Evolutionary conservation across 176 grass and related monocot species (phyloP), one percentile per base, ranked within the genome.

Genomic region (Raddia guianensis): DNA sequence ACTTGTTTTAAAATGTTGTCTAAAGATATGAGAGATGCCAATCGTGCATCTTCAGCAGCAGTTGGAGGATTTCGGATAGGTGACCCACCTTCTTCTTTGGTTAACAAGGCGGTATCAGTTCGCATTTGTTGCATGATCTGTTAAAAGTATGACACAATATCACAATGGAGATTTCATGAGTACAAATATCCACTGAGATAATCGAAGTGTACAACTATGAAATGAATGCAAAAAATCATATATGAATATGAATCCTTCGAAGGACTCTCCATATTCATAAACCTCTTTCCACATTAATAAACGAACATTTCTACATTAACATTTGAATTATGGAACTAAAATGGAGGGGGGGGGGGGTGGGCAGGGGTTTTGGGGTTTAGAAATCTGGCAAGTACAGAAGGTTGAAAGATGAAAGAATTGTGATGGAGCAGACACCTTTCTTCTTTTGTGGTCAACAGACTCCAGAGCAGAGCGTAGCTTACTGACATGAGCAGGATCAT

Each of bases 101-200:
- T 93, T 76, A 98, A 85, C 82, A 98, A 86, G 35, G 88, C 92
- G 40, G 88, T 91, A 80, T 98, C 90, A 69, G 37, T 87, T 80
- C 92, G 83, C 92, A 98, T 95, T 93, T 93, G 92, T 89, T 98
- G 96, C 86, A 95, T 85, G 86, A 98, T 98, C 92, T 95, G 88
- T 80, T 44, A 93, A 90, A 37, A 83, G 42, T 18, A 70, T 27
- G 44, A 52, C 11, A 73, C 1, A 37, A 56, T 49, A 84, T 47
- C 11, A 73, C 1, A 37, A 56, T 49, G 81, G 58, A 85, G 65
- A 81, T 63, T 19, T 13, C 44, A 54, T n/a, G 2, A 43, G 18
- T 80, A 70, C 20, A 64, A 57, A 74, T 75, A 21, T 64, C 63
- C 21, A 83, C 27, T 46, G 48, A 73, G 11, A 90, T 65, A 70